A percentile compares a stretch with the other conserved stretches of the same genome.
Evolutionary conservation across 129 eudicot species (phyloP).

Genomic region (Dittrichia graveolens): DNA sequence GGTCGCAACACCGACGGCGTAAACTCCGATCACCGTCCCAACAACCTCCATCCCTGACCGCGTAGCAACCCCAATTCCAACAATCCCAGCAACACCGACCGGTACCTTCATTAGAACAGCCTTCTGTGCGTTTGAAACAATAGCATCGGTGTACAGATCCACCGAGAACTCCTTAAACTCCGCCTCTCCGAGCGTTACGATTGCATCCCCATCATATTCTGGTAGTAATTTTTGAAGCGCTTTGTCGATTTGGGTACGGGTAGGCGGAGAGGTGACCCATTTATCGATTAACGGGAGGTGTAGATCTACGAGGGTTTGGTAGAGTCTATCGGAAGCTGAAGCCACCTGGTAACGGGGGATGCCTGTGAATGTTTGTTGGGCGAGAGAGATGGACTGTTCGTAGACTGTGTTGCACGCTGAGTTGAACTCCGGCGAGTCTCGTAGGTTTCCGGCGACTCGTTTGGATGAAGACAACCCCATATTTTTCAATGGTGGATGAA

Average conservation of each 20-base stretch:
- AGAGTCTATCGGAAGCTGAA: constrained; percentile 63
- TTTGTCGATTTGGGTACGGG: constrained; percentile 59
- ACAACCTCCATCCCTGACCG: constrained; percentile 47
- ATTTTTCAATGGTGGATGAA: not conserved
- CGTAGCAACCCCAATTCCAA: constrained; percentile 56
- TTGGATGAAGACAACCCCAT: constrained; percentile 72
- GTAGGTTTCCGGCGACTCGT: constrained; percentile 47
- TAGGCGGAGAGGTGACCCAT: constrained; percentile 66
- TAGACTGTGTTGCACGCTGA: constrained; percentile 58
- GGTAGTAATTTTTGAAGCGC: constrained; percentile 29
- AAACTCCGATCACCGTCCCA: constrained; percentile 65
- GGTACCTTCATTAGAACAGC: constrained; percentile 48
- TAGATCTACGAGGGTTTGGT: constrained; percentile 41
- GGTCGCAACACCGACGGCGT: constrained; percentile 67
- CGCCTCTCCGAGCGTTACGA: constrained; percentile 30
- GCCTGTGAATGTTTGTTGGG: constrained; percentile 74
- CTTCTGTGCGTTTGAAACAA: constrained; percentile 49
- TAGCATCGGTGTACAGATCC: constrained; percentile 50
- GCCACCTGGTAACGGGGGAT: constrained; percentile 70
- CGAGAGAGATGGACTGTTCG: constrained; percentile 41
- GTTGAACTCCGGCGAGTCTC: constrained; percentile 61
- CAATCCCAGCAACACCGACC: constrained; percentile 62
- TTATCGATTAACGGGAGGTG: constrained; percentile 43
- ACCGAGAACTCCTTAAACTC: constrained; percentile 58
- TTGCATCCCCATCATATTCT: not conserved